Conservation (phyloP, 495 filamentous ascomycete species). For the Neurospora hispaniola region DNA sequence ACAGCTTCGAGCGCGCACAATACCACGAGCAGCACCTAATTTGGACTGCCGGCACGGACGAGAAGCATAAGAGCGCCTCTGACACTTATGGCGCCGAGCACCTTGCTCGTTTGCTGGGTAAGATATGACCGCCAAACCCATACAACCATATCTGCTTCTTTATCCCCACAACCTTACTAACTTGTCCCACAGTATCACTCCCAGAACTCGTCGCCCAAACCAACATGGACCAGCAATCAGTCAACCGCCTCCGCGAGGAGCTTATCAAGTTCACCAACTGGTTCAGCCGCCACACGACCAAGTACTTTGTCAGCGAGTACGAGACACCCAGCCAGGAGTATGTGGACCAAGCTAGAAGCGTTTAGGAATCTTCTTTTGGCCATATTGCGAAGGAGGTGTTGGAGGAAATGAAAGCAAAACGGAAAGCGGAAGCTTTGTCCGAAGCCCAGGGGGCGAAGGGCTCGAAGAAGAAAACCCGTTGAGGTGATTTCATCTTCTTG, state of each 20-base stretch:
- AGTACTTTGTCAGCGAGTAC: slow-evolving; percentile 72
- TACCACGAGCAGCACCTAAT: slow-evolving; percentile 60
- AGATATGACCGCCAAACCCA: not conserved
- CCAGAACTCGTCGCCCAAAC: slow-evolving; percentile 94
- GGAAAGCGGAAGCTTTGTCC: not conserved
- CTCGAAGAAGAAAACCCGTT: not conserved
- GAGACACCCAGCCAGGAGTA: slow-evolving; percentile 47
- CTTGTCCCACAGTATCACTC: slow-evolving; percentile 53
- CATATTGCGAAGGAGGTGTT: not conserved
- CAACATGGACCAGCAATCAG: slow-evolving; percentile 89
- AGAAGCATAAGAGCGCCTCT: slow-evolving; percentile 51
- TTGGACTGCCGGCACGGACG: slow-evolving; percentile 45
- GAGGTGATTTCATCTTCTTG: not conserved
- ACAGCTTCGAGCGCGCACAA: slow-evolving; percentile 74
- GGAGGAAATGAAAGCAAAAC: not conserved
- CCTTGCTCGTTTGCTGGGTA: slow-evolving; percentile 79
- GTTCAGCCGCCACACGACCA: slow-evolving; percentile 59
- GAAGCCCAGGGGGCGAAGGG: not conserved
- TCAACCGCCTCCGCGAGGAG: slow-evolving; percentile 79
- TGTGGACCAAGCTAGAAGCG: slow-evolving; percentile 34
- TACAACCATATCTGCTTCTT: not conserved
- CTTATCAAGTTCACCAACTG: slow-evolving; percentile 69
- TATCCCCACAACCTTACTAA: slow-evolving; percentile 6
- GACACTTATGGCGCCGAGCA: slow-evolving; percentile 95
- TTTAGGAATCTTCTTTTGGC: slow-evolving; percentile 10